A percentile compares a stretch with the other conserved stretches of the same genome.
These are phyloP conservation scores for Acidomyces sp. DNA, from an alignment of 495 filamentous ascomycete species.

Conservation along the genomic window DNA sequence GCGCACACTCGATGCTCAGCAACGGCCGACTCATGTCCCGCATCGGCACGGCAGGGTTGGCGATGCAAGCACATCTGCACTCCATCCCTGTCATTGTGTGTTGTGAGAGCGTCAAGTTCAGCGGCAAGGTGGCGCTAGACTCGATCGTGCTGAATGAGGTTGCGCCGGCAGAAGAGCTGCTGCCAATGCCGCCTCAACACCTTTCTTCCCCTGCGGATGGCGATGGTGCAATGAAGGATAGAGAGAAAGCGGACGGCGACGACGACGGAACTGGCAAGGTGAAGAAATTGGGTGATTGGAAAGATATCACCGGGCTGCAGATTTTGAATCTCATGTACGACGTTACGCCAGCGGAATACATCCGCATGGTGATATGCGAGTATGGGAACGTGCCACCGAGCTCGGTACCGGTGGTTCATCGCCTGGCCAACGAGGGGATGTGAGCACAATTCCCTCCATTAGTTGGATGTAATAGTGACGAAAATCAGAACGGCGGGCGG, in stretches of 20 bases:
- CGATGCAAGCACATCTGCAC: conserved; percentile 66
- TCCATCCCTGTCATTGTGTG: conserved; percentile 75
- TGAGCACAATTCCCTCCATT: too few species aligned
- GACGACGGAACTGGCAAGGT: conserved; percentile 20
- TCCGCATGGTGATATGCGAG: conserved; percentile 83
- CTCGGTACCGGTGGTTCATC: conserved; percentile 53
- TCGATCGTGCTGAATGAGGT: conserved; percentile 90
- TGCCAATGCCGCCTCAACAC: conserved; percentile 19
- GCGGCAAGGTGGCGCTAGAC: conserved; percentile 77
- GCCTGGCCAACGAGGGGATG: conserved; percentile 28
- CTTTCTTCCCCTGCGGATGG: too few species aligned
- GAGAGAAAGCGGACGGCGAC: conserved; percentile 23
- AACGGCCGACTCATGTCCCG: conserved; percentile 81
- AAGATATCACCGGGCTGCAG: conserved; percentile 49
- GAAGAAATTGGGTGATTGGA: conserved; percentile 41
- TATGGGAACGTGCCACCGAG: conserved; percentile 77
- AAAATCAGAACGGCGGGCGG: too few species aligned
- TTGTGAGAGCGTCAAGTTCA: conserved; percentile 93
- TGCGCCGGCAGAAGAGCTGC: conserved; percentile 51
- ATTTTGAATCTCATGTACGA: conserved; percentile 83
- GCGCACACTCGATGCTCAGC: conserved; percentile 79
- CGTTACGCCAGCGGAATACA: conserved; percentile 79
- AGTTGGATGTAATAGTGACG: too few species aligned
- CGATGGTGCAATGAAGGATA: conserved; percentile 26
- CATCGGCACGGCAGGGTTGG: conserved; percentile 74